A percentile compares a stretch with the other conserved stretches of the same genome.
Conservation (phyloP, 2,329 filamentous ascomycete species). For the Pseudogymnoascus sp. region DNA sequence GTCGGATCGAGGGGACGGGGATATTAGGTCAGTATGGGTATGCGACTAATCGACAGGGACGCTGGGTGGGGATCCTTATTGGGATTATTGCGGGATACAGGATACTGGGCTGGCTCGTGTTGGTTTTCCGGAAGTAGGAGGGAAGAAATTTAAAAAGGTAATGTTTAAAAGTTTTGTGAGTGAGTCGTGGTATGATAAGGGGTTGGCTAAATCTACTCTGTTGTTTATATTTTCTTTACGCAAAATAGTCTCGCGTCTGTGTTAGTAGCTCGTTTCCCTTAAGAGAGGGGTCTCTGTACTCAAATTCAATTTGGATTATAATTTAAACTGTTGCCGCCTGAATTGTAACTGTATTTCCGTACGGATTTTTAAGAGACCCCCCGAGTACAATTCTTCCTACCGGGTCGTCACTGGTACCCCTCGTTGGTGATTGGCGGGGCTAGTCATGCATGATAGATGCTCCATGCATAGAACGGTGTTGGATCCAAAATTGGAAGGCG, state of each 20-base stretch:
- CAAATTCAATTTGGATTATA: too few species aligned
- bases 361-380: neutral
- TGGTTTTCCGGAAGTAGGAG: constrained; percentile 34
- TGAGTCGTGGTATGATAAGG: too few species aligned
- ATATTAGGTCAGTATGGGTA: constrained; percentile 68
- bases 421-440: neutral
- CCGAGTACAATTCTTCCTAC: neutral
- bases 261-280: too few species aligned
- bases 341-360: neutral
- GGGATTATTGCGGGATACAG: constrained; percentile 69
- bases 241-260: too few species aligned
- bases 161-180: neutral
- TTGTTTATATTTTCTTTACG: too few species aligned
- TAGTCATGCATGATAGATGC: neutral
- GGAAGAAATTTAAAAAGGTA: neutral
- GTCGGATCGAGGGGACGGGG: constrained; percentile 62
- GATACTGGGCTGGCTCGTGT: constrained; percentile 57
- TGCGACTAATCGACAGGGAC: constrained; percentile 51
- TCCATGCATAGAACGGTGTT: neutral
- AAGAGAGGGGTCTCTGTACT: too few species aligned
- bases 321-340: too few species aligned
- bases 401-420: neutral
- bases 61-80: constrained; percentile 71
- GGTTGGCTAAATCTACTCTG: too few species aligned
- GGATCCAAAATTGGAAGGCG: neutral